phyloP scores from a whole-genome alignment of 345 rosid species.

The Toxicodendron radicans region DNA sequence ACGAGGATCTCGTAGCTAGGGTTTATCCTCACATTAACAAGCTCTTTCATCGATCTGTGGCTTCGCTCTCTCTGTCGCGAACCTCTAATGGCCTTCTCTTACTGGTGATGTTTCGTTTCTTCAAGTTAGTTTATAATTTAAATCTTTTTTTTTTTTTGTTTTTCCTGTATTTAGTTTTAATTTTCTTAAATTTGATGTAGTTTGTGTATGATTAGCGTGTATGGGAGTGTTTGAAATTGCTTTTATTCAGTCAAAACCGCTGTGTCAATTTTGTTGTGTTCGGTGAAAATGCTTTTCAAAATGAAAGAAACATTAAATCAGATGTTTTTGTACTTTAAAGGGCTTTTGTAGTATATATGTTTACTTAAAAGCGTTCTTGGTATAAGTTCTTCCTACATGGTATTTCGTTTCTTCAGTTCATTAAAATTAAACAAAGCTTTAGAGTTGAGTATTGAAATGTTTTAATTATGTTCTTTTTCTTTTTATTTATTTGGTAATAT shows the following conservation, averaged over 20 bases:
- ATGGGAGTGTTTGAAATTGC: not conserved
- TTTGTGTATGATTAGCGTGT: not conserved
- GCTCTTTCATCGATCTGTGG: slow-evolving; percentile 84
- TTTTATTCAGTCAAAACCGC: not conserved
- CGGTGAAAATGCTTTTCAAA: not conserved
- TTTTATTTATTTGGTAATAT: no score
- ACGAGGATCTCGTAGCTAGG: slow-evolving; percentile 87
- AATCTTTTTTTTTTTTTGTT: not conserved
- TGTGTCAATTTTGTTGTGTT: not conserved
- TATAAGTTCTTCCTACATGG: no score
- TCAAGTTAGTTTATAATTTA: not conserved
- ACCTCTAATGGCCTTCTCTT: slow-evolving; percentile 76
- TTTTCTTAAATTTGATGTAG: not conserved
- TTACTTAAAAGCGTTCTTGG: not conserved
- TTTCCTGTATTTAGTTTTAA: not conserved
- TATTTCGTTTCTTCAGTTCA: no score
- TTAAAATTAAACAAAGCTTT: not conserved
- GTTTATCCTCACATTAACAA: slow-evolving; percentile 76
- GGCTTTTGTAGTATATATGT: not conserved
- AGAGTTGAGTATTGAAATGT: not conserved
- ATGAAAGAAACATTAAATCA: not conserved
- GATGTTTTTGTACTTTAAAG: not conserved
- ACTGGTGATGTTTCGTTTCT: slow-evolving; percentile 44
- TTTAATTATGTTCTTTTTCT: no score
- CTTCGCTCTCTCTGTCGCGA: slow-evolving; percentile 70